Evolutionary conservation across 345 rosid genomes (phyloP).

Genomic region (Linum trigynum): DNA sequence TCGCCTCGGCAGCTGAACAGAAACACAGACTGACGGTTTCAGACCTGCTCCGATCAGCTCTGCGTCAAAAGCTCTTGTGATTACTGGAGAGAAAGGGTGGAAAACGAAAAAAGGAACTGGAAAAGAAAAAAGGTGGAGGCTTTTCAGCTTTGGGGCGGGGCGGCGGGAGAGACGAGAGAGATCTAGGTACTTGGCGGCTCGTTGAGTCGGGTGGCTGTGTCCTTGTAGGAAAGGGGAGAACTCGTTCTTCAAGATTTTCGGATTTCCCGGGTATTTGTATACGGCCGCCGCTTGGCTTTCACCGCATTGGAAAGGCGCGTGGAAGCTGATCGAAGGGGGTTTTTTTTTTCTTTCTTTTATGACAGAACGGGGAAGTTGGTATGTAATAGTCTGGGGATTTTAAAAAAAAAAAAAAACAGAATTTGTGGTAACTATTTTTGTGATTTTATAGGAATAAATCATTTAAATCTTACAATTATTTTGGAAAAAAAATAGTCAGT

Average conservation of each 20-base stretch:
- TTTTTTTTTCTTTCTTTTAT: too few relatives aligned
- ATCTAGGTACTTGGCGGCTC: not conserved
- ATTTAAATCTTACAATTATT: too few relatives aligned
- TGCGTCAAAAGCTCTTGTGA: not conserved
- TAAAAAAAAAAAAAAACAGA: too few relatives aligned
- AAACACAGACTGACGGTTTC: not conserved
- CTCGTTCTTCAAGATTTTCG: not conserved
- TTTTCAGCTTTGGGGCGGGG: not conserved
- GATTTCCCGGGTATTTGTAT: not conserved
- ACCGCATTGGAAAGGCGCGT: not conserved
- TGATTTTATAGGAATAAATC: too few relatives aligned
- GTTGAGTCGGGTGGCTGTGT: not conserved
- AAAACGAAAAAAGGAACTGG: too few relatives aligned
- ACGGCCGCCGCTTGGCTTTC: not conserved
- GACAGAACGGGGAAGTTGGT: too few relatives aligned
- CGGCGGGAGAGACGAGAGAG: not conserved
- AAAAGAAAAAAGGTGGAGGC: not conserved
- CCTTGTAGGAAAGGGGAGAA: too few relatives aligned
- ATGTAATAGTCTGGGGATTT: too few relatives aligned
- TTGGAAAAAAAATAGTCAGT: too few relatives aligned
- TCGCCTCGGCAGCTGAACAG: not conserved
- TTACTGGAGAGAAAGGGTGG: not conserved
- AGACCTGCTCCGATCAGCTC: not conserved
- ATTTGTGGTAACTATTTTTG: too few relatives aligned
- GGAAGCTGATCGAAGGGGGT: not conserved